Evolutionary conservation across 1,139 yeast genomes (phyloP).

Genomic region (Yamadazyma jaroonii): DNA sequence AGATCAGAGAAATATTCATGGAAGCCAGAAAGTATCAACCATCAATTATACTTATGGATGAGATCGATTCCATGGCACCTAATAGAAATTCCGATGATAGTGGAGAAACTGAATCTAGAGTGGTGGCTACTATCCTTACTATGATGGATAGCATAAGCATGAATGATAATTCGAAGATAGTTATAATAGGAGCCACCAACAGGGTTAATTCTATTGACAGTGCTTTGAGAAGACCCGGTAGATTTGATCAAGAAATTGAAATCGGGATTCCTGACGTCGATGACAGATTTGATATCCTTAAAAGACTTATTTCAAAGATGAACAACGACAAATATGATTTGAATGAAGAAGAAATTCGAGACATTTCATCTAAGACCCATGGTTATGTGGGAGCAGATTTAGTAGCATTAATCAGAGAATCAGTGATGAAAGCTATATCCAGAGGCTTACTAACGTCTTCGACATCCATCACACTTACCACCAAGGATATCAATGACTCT

Average conservation of each 20-base stretch:
- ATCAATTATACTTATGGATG: constrained; percentile 83
- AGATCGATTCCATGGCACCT: constrained; percentile 88
- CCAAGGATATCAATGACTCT: constrained; percentile 63
- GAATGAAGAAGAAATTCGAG: constrained; percentile 48
- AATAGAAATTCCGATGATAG: constrained; percentile 77
- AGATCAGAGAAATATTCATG: constrained; percentile 72
- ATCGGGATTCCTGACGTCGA: constrained; percentile 75
- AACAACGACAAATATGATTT: constrained; percentile 52
- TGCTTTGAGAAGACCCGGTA: constrained; percentile 57
- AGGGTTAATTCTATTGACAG: constrained; percentile 76
- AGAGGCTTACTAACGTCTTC: constrained; percentile 43
- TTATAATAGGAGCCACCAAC: constrained; percentile 78
- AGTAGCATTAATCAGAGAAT: constrained; percentile 81
- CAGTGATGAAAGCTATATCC: constrained; percentile 80
- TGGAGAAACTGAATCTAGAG: constrained; percentile 85
- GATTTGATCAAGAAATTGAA: constrained; percentile 86
- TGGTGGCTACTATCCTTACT: constrained; percentile 83
- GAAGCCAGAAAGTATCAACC: constrained; percentile 89
- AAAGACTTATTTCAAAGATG: constrained; percentile 62
- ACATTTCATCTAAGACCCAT: constrained; percentile 63
- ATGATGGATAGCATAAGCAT: constrained; percentile 91
- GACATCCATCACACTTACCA: constrained; percentile 25
- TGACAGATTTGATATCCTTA: constrained; percentile 61
- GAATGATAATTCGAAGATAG: constrained; percentile 66
- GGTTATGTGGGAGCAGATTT: constrained; percentile 80